Evolutionary conservation across 352 stramenopile species (phyloP).

Genomic region (Phytopythium delawarense): DNA sequence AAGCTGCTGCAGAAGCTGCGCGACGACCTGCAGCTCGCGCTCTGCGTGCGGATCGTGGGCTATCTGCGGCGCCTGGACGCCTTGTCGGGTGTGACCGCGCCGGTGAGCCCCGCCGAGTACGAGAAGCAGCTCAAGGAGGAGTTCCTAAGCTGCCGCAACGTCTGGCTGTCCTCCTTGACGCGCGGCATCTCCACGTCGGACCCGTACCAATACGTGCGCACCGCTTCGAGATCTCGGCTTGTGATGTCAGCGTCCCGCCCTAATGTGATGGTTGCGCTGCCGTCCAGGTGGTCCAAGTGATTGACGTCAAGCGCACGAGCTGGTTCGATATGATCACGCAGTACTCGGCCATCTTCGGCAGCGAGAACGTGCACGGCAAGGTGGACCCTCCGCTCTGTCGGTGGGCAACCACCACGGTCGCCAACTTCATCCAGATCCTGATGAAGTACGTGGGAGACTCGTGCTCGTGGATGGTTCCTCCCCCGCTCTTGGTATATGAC

Average conservation of each 20-base stretch:
- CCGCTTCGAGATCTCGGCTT: background rate
- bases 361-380: slow-evolving; percentile 73
- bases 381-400: slow-evolving; percentile 76
- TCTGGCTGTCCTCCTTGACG: slow-evolving; percentile 68
- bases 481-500: background rate
- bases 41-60: slow-evolving; percentile 79
- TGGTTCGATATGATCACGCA: slow-evolving; percentile 91
- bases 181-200: slow-evolving; percentile 49
- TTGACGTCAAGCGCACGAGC: slow-evolving; percentile 85
- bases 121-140: slow-evolving; percentile 82
- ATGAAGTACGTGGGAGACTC: slow-evolving; percentile 48
- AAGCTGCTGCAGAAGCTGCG: slow-evolving; percentile 82
- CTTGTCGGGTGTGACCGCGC: slow-evolving; percentile 17
- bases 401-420: slow-evolving; percentile 77
- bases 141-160: slow-evolving; percentile 74
- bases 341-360: slow-evolving; percentile 89
- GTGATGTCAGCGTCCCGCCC: too few relatives aligned
- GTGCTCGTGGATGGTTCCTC: background rate
- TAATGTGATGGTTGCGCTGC: background rate
- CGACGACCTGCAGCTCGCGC: slow-evolving; percentile 71
- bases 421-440: slow-evolving; percentile 75
- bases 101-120: slow-evolving; percentile 48
- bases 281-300: slow-evolving; percentile 74
- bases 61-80: slow-evolving; percentile 74
- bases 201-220: slow-evolving; percentile 80